A percentile compares a stretch with the other conserved stretches of the same genome.
phyloP scores from a whole-genome alignment of 257 asterid species.

The Eucommia ulmoides region DNA sequence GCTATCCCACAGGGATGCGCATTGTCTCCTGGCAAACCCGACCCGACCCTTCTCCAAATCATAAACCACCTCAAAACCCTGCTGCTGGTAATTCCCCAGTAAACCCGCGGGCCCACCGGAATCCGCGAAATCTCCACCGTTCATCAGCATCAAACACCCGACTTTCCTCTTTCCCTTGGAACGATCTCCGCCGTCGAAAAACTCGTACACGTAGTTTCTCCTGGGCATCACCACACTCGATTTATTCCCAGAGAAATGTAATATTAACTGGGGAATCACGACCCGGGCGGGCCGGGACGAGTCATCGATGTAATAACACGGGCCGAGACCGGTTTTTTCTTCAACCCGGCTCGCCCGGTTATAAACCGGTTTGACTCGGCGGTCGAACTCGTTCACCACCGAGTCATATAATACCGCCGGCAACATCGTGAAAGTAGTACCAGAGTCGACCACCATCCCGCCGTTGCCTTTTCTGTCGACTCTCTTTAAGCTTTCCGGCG shows the following conservation, averaged over 20 bases:
- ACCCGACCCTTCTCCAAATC: conserved; percentile 63
- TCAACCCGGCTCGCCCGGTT: conserved; percentile 49
- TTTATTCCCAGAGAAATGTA: conserved; percentile 73
- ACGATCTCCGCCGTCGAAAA: conserved; percentile 31
- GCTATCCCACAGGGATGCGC: conserved; percentile 76
- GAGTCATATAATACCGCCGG: conserved; percentile 41
- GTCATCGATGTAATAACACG: conserved; percentile 46
- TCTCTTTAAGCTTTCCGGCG: conserved; percentile 43
- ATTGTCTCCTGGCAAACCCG: conserved; percentile 76
- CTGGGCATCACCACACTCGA: conserved; percentile 76
- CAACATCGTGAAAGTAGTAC: conserved; percentile 83
- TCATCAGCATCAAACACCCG: conserved; percentile 83
- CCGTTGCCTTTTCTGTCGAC: conserved; percentile 68
- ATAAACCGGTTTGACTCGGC: conserved; percentile 24
- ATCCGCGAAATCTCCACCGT: conserved; percentile 70
- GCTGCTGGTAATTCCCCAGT: conserved; percentile 90
- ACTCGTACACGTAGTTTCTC: conserved; percentile 69
- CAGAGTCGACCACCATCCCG: conserved; percentile 98
- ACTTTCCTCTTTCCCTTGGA: conserved; percentile 27
- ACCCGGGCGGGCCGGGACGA: conserved; percentile 5
- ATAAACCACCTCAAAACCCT: conserved; percentile 94
- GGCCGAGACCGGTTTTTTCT: conserved; percentile 59
- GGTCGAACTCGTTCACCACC: conserved; percentile 35
- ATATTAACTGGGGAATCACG: conserved; percentile 35
- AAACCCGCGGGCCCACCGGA: conserved; percentile 84